A percentile compares a stretch with the other conserved stretches of the same genome.
These are phyloP conservation scores for Arthroderma sp. DNA, from an alignment of 2,329 filamentous ascomycete genomes.

Conservation along the genomic window DNA sequence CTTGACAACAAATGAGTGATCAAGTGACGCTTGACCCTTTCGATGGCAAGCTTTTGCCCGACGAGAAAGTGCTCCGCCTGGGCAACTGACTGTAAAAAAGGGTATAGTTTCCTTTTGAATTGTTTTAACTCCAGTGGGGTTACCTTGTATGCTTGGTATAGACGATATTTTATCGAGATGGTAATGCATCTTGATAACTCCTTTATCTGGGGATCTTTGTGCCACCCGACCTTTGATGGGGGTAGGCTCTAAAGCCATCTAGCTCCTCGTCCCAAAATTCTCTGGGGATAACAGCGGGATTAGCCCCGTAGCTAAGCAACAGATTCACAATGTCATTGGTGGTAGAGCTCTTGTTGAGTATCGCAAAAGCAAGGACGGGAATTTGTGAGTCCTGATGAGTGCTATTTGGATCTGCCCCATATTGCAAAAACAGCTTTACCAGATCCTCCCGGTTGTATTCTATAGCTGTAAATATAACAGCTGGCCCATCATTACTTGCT, in stretches of 20 bases:
- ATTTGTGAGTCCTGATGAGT: constrained; percentile 3
- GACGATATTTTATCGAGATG: constrained; percentile 6
- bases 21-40: constrained; percentile 2
- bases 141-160: constrained; percentile 2
- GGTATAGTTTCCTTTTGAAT: not conserved
- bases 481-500: constrained; percentile 3
- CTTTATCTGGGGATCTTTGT: not conserved
- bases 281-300: constrained; percentile 8
- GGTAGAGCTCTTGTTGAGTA: constrained; percentile 5
- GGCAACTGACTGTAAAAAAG: not conserved
- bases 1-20: constrained; percentile 3
- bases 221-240: not conserved
- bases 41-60: constrained; percentile 8
- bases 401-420: constrained; percentile 10
- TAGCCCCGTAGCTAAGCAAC: constrained; percentile 7
- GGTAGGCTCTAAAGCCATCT: not conserved
- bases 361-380: constrained; percentile 7
- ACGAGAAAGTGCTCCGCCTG: constrained; percentile 2
- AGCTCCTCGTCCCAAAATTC: constrained; percentile 3
- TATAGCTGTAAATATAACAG: constrained; percentile 7
- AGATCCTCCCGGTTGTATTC: constrained; percentile 4
- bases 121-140: not conserved
- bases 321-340: constrained; percentile 3
- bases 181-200: constrained; percentile 1
- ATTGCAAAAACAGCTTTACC: constrained; percentile 6